Evolutionary conservation across 306 rosid genomes (phyloP), one percentile per base, ranked within the genome.

Genomic region (Cucurbita pepo): DNA sequence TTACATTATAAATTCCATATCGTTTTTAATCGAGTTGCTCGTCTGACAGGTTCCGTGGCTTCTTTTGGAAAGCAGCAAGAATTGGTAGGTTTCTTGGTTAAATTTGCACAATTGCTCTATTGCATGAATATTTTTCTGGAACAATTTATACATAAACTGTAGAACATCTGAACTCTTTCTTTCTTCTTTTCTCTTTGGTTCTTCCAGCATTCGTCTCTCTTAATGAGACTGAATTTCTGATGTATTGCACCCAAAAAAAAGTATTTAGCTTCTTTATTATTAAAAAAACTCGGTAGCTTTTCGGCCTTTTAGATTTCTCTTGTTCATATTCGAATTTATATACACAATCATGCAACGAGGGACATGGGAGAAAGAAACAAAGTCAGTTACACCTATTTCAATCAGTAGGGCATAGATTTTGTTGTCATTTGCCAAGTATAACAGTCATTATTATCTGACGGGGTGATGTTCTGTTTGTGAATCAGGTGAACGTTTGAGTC

Each of bases 51-150:
- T 88, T 88, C 70, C 84, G 87, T 14, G 90, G 88, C 79, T 88
- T 88, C 84, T 88, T 88, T 75, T 88, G 93, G 93, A 88, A 88
- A 79, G 90, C 93, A 2, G 93, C 90, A 44, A 82, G 93, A 77
- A 82, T 85, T 77, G 88, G 92, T 88, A 77, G 55, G 67, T 21
- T 54, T 69, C 71, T 62, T 65, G 56, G 43, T 55, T 69, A 8
- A 57, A 58, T 78, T 44, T 55, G 66, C 73, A 61, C 44, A 76
- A 38, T 72, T 37, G 4, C 13, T 41, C 4, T 3, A 11, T 50
- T 51, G 15, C 71, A 19, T 65, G 72, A 51, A 60, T 59, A 22
- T 16, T 45, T 18, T 51, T 8, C 57, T 48, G 57, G 10, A 67
- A 47, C 45, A 8, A 50, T 50, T 50, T 7, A 8, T 13, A 10